phyloP scores from a whole-genome alignment of 305 asterid species.

The Caryopteris hybrid region DNA sequence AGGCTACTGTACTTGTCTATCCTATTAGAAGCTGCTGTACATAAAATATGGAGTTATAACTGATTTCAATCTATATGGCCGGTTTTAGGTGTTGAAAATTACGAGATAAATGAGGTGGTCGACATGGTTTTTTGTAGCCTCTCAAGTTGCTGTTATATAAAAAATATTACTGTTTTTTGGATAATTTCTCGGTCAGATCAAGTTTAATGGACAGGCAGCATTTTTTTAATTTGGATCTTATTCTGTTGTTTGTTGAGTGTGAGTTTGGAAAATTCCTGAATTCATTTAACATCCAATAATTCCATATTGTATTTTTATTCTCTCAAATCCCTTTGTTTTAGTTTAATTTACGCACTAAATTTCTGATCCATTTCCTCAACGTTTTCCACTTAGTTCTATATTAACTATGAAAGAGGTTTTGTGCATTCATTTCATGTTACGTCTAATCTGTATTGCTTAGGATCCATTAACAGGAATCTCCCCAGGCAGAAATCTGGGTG shows the following conservation, averaged over 20 bases:
- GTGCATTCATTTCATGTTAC: slow-evolving; percentile 18
- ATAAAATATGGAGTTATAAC: neutral
- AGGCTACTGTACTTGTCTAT: neutral
- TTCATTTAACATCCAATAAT: neutral
- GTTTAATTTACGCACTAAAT: neutral
- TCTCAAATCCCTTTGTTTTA: neutral
- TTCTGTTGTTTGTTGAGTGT: neutral
- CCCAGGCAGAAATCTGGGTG: slow-evolving; percentile 20
- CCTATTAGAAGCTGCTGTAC: slow-evolving; percentile 7
- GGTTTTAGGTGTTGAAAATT: slow-evolving; percentile 11
- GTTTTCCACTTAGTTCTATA: neutral
- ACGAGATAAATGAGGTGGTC: neutral
- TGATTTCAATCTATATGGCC: neutral
- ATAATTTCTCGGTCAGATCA: neutral
- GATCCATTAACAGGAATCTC: slow-evolving; percentile 41
- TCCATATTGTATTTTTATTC: neutral
- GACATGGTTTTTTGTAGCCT: neutral
- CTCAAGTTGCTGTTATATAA: neutral
- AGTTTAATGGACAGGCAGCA: neutral
- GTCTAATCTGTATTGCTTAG: slow-evolving; percentile 38
- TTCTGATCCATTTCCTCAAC: neutral
- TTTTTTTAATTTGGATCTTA: neutral
- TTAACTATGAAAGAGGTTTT: neutral
- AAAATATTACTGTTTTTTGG: neutral
- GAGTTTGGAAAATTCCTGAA: neutral